phyloP scores from a whole-genome alignment of 2,329 filamentous ascomycete genomes.

The Fusarium guadeloupense region DNA sequence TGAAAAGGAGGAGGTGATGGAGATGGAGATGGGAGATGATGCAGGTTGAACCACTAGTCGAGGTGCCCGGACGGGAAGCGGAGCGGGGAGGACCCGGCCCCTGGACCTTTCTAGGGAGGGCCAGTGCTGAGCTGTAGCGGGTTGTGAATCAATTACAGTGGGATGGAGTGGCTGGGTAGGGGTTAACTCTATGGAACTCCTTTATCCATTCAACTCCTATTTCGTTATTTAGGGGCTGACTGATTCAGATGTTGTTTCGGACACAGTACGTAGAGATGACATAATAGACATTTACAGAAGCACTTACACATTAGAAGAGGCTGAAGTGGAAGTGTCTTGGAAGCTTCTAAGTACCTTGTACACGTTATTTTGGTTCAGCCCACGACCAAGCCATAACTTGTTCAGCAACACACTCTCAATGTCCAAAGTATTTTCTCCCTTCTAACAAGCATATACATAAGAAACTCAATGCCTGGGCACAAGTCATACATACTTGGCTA shows the following conservation, averaged over 20 bases:
- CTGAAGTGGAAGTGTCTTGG: not conserved
- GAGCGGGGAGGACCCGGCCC: conserved; percentile 23
- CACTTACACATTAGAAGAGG: too few relatives aligned
- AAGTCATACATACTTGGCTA: not conserved
- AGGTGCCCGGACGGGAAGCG: conserved; percentile 29
- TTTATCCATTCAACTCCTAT: not conserved
- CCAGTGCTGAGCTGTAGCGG: not conserved
- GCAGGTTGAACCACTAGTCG: conserved; percentile 16
- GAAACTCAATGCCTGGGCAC: not conserved
- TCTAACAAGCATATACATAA: not conserved
- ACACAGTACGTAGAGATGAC: not conserved
- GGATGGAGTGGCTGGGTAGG: conserved; percentile 7
- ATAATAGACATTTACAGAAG: not conserved
- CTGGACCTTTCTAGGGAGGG: conserved; percentile 16
- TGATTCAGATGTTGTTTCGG: conserved; percentile 31
- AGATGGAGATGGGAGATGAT: conserved; percentile 29
- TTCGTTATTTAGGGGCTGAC: conserved; percentile 4
- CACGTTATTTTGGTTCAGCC: too few relatives aligned
- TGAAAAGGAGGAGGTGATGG: conserved; percentile 37
- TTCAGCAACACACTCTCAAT: too few relatives aligned
- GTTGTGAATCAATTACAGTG: conserved; percentile 26
- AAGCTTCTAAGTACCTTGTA: not conserved
- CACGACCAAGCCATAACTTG: too few relatives aligned
- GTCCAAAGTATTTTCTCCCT: too few relatives aligned
- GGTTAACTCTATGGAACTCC: not conserved